Conservation (phyloP, 73 alveolate species). For the Stentor roeselii region DNA sequence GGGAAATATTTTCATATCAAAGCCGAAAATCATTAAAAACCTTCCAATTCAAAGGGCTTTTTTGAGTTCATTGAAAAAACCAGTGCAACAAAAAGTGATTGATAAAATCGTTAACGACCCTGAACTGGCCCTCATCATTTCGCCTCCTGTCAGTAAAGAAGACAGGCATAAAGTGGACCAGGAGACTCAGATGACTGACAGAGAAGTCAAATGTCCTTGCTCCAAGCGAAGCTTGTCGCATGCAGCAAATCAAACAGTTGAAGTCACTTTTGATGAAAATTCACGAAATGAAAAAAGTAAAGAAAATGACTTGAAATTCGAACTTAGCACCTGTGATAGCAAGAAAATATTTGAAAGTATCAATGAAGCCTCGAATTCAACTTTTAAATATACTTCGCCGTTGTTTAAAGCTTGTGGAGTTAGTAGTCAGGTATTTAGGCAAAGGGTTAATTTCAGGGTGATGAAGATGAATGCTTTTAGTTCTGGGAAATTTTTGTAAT, state of each 20-base stretch:
- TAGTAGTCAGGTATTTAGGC: not conserved
- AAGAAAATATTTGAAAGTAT: too few relatives aligned
- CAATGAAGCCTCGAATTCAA: not conserved
- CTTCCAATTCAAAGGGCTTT: not conserved
- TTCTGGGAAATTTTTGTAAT: too few relatives aligned
- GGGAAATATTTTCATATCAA: too few relatives aligned
- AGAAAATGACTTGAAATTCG: not conserved
- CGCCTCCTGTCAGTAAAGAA: not conserved
- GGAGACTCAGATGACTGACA: not conserved
- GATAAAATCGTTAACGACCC: not conserved
- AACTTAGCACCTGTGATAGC: not conserved
- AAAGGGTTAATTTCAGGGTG: not conserved
- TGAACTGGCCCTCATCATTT: not conserved
- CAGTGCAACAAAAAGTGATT: not conserved
- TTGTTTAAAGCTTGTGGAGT: not conserved
- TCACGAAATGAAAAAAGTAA: not conserved
- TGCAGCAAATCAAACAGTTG: not conserved
- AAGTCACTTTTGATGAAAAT: too few relatives aligned
- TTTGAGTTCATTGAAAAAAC: too few relatives aligned
- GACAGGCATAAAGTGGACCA: not conserved
- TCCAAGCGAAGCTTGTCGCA: not conserved
- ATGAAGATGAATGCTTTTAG: not conserved
- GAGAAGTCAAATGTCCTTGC: not conserved
- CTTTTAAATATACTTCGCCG: not conserved
- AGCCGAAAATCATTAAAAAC: not conserved